Evolutionary conservation across 495 filamentous ascomycete genomes (phyloP), one percentile per base, ranked within the genome.

Genomic region (Acidiella bohemica): DNA sequence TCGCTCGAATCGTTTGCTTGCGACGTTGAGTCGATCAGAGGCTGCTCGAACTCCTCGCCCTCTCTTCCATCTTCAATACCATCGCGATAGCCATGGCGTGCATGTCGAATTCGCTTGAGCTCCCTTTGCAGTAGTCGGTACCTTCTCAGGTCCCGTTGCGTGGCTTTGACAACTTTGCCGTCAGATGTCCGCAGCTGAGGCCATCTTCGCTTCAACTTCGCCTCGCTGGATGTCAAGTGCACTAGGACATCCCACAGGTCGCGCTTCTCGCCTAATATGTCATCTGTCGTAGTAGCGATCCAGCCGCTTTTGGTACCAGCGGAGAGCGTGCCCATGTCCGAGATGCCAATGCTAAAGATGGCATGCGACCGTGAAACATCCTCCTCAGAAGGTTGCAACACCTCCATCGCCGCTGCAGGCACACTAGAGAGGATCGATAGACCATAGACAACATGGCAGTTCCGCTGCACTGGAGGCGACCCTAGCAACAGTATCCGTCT

Each of bases 251-350:
- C 90, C 62, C 83, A 97, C 14, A 96, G 76, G 13, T 76, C 67
- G 20, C 73, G 67, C 58, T 95, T 97, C 59, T 81, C 80, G 41
- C 71, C 73, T 25, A 97, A 68, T 37, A 97, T 81, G 52, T 77
- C 85, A 57, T 97, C 90, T 17, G 90, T 96, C 22, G 87, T 90
- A 58, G 87, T 95, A 1, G 90, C 90, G 32, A 93, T 73, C 87
- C 86, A 96, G 4, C 36, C 27, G 1, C 13, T 13, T 5, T 16
- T 20, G 10, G 82, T 77, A 1, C 21, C 20, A 32, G 70, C 64
- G 36, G 78, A 67, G 5, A 90, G 72, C 41, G 78, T 75, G 1
- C 82, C 75, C 43, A 97, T 93, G 54, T 97, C 90, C 56, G 93
- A 84, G 12, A 96, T 73, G 36, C 90, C 90, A 35, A 95, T 68